Evolutionary conservation across 2,329 filamentous ascomycete genomes (phyloP).

Genomic region (Hymenotorrendiella dingleyae): DNA sequence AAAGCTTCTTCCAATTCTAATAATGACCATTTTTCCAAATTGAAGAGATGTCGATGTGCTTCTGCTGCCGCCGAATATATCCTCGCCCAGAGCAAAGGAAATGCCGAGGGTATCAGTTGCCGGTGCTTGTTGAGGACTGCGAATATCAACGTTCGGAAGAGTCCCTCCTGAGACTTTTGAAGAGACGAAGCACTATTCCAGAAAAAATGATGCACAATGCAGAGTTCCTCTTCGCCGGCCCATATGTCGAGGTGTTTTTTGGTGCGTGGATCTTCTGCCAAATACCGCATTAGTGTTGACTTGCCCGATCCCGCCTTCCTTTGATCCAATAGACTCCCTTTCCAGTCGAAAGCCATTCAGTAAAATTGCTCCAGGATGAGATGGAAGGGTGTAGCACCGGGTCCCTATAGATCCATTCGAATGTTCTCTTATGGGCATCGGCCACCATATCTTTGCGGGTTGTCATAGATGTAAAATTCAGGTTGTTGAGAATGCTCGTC

Average conservation of each 20-base stretch:
- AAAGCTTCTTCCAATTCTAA: not conserved
- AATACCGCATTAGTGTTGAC: constrained; percentile 18
- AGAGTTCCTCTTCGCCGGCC: constrained; percentile 13
- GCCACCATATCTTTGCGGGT: constrained; percentile 1
- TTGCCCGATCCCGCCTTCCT: constrained; percentile 15
- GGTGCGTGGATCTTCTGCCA: constrained; percentile 2
- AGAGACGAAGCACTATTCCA: constrained; percentile 36
- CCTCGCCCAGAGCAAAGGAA: not conserved
- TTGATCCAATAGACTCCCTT: constrained; percentile 15
- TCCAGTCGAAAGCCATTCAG: constrained; percentile 9
- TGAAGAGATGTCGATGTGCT: not conserved
- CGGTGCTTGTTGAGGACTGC: not conserved
- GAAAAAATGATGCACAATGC: constrained; percentile 39
- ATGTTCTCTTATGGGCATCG: constrained; percentile 1
- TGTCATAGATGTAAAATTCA: constrained; percentile 4
- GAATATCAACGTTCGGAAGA: constrained; percentile 8
- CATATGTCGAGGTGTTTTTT: constrained; percentile 19
- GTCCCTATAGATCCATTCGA: constrained; percentile 1
- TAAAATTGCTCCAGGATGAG: constrained; percentile 4
- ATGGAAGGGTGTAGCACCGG: not conserved
- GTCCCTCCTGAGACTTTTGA: constrained; percentile 8
- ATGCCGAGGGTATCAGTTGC: not conserved
- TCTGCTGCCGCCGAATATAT: not conserved
- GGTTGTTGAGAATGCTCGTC: not conserved
- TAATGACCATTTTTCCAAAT: not conserved